Conservation (phyloP, 305 asterid genomes). For the Coffea humblotiana region DNA sequence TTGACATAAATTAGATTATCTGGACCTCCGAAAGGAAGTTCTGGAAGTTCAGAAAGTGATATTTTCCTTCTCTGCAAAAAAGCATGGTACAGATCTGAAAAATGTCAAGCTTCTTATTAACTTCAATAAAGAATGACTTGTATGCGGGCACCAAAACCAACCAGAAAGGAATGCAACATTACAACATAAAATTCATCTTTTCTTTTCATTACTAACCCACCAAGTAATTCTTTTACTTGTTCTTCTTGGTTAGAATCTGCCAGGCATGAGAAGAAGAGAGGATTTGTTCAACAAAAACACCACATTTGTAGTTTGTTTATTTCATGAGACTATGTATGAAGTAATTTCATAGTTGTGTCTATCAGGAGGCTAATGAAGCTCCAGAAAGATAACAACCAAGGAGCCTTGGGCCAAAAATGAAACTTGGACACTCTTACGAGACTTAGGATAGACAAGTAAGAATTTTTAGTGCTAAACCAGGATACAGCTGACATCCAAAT, state of each 20-base stretch:
- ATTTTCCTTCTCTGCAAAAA: conserved; percentile 21
- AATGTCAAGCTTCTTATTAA: neutral
- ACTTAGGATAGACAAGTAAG: too few relatives aligned
- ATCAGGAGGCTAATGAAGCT: neutral
- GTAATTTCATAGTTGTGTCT: neutral
- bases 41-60: conserved; percentile 13
- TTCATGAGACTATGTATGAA: neutral
- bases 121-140: neutral
- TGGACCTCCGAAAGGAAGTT: conserved; percentile 14
- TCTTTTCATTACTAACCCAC: neutral
- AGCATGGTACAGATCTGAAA: neutral
- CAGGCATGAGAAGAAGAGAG: neutral
- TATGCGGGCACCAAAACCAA: neutral
- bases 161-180: neutral
- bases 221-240: neutral
- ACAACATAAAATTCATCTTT: neutral
- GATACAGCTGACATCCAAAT: neutral
- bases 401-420: neutral
- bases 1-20: conserved; percentile 17
- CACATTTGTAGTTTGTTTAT: neutral
- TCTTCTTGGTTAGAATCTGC: neutral
- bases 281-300: neutral
- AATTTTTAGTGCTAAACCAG: neutral
- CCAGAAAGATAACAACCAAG: neutral
- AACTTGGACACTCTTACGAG: neutral